These are phyloP conservation scores for Coleophoma eucalyptorum DNA, from an alignment of 2,329 filamentous ascomycete species.

Conservation along the genomic window DNA sequence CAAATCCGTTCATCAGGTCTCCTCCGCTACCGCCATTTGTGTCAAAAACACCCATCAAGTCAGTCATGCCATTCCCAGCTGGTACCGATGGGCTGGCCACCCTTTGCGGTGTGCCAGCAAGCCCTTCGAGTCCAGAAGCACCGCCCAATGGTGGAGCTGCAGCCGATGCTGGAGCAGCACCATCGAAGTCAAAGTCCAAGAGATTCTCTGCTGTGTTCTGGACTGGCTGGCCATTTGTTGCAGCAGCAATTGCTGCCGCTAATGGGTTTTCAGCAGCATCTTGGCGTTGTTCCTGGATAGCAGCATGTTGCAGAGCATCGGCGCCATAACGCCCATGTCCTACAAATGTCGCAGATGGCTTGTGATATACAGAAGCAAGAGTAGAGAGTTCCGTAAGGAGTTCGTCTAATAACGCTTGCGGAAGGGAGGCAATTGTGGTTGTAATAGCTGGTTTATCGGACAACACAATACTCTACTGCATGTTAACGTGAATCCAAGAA, in stretches of 20 bases:
- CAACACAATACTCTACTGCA: slow-evolving; percentile 70
- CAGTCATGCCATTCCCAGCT: slow-evolving; percentile 64
- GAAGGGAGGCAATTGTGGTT: slow-evolving; percentile 88
- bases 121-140: slow-evolving; percentile 45
- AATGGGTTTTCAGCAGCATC: slow-evolving; percentile 93
- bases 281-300: slow-evolving; percentile 93
- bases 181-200: slow-evolving; percentile 94
- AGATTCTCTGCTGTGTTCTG: slow-evolving; percentile 90
- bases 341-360: slow-evolving; percentile 95
- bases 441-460: slow-evolving; percentile 93
- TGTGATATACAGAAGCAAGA: slow-evolving; percentile 96
- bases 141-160: slow-evolving; percentile 56
- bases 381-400: slow-evolving; percentile 92
- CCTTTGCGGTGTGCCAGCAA: slow-evolving; percentile 64
- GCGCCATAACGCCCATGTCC: slow-evolving; percentile 92
- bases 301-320: slow-evolving; percentile 89
- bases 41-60: slow-evolving; percentile 72
- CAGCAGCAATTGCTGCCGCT: slow-evolving; percentile 74
- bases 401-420: slow-evolving; percentile 78
- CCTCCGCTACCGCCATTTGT: slow-evolving; percentile 25
- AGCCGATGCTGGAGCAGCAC: slow-evolving; percentile 83
- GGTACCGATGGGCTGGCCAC: slow-evolving; percentile 54
- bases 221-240: slow-evolving; percentile 49
- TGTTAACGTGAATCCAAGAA: slow-evolving; percentile 18
- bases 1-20: slow-evolving; percentile 72